Percentiles rank a stretch among this genome's conserved stretches.
Conservation (phyloP, 2,329 filamentous ascomycete genomes). For the Claviceps spartinae region DNA sequence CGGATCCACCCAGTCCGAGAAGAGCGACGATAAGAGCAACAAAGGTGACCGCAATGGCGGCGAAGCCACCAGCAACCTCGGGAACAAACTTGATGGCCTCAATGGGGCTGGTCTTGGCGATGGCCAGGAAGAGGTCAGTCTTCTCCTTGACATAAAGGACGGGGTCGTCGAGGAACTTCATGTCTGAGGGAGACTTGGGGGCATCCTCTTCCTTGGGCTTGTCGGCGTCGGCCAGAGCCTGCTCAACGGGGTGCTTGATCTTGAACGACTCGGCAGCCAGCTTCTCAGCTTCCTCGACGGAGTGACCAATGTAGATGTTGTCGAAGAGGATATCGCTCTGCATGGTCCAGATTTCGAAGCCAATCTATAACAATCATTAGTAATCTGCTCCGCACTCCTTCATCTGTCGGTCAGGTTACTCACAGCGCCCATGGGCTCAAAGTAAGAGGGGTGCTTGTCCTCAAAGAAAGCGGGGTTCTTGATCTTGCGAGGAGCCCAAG, state of each 20-base stretch:
- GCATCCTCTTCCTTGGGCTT: conserved; percentile 60
- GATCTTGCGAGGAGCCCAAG: conserved; percentile 91
- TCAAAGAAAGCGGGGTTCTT: conserved; percentile 92
- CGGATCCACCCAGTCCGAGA: conserved; percentile 49
- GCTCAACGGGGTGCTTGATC: conserved; percentile 73
- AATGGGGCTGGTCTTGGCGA: conserved; percentile 69
- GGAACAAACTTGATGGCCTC: conserved; percentile 81
- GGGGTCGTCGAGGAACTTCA: conserved; percentile 85
- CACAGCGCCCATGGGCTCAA: conserved; percentile 95
- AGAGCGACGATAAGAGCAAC: conserved; percentile 57
- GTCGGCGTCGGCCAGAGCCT: conserved; percentile 61
- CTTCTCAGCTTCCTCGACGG: conserved; percentile 78
- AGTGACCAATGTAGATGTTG: conserved; percentile 99
- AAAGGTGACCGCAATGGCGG: conserved; percentile 54
- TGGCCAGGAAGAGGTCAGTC: conserved; percentile 75
- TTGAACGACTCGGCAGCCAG: conserved; percentile 82
- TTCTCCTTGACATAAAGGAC: conserved; percentile 83
- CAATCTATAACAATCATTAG: conserved; percentile 46
- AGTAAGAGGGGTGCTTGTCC: conserved; percentile 92
- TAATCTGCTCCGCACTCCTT: neutral
- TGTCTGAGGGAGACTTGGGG: conserved; percentile 58
- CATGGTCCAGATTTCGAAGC: conserved; percentile 99
- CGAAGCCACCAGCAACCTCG: conserved; percentile 74
- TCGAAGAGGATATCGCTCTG: conserved; percentile 97
- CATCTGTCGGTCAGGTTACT: conserved; percentile 28